phyloP scores from a whole-genome alignment of 2,329 filamentous ascomycete genomes.

The Colletotrichum sp. region DNA sequence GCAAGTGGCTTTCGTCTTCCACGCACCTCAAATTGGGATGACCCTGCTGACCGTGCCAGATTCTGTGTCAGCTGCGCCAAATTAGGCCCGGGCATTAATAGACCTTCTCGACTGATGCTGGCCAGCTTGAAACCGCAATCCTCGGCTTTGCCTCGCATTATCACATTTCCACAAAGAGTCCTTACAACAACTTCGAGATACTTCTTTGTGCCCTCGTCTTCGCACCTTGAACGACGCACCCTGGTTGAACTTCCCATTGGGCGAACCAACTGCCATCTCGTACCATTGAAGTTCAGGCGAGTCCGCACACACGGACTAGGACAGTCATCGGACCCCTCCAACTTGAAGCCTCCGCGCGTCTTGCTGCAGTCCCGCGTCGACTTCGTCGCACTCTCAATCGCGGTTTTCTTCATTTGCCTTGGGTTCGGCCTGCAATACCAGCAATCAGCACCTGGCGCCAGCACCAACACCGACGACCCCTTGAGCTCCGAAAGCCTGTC shows the following conservation, averaged over 20 bases:
- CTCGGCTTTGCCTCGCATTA: constrained; percentile 13
- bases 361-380: constrained; percentile 20
- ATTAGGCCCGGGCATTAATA: neutral
- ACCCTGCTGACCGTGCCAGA: constrained; percentile 12
- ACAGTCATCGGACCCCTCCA: neutral
- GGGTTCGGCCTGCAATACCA: constrained; percentile 13
- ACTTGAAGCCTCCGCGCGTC: neutral
- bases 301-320: neutral
- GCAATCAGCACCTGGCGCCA: neutral
- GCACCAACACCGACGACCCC: neutral
- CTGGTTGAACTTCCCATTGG: neutral
- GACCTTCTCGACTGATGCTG: constrained; percentile 16
- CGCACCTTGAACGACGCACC: neutral
- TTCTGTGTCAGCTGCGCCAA: neutral
- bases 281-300: neutral
- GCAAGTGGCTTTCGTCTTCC: neutral
- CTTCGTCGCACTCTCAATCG: neutral
- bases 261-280: neutral
- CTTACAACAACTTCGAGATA: neutral
- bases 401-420: constrained; percentile 15
- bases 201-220: neutral
- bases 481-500: neutral
- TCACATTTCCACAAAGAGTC: neutral
- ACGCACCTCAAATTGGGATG: neutral
- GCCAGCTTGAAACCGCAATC: constrained; percentile 16